phyloP scores from a whole-genome alignment of 2,329 filamentous ascomycete species.

The Alternaria sp. region DNA sequence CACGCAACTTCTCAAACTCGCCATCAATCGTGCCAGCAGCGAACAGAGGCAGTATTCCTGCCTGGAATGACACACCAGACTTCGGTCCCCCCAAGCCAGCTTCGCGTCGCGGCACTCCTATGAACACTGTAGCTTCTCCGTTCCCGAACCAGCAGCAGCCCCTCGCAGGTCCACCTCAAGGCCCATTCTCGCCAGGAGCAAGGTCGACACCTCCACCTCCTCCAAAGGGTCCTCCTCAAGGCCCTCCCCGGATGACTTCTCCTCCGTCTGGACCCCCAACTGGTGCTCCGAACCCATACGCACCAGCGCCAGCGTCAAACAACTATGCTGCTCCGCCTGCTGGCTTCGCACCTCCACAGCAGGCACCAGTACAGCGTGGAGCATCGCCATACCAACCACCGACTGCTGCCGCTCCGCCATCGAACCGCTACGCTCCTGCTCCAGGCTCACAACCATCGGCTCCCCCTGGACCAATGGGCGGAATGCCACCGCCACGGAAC shows the following conservation, averaged over 20 bases:
- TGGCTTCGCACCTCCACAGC: conserved; percentile 55
- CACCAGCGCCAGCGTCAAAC: conserved; percentile 57
- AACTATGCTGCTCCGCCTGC: conserved; percentile 64
- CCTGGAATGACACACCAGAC: conserved; percentile 95
- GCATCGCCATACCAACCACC: conserved; percentile 87
- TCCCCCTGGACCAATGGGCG: conserved; percentile 38
- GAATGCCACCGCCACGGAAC: conserved; percentile 49
- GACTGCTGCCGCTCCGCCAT: conserved; percentile 68
- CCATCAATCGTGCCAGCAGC: conserved; percentile 67
- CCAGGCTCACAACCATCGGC: conserved; percentile 61
- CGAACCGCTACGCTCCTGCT: conserved; percentile 69
- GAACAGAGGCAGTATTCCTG: conserved; percentile 72
- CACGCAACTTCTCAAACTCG: conserved; percentile 71
- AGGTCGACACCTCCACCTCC: conserved; percentile 76
- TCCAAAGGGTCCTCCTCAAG: conserved; percentile 70
- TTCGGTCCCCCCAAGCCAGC: conserved; percentile 71
- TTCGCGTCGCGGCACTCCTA: conserved; percentile 75
- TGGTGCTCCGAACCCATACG: conserved; percentile 65
- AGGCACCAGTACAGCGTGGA: conserved; percentile 71
- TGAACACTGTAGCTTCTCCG: conserved; percentile 73
- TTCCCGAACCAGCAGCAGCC: conserved; percentile 69
- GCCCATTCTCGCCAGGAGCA: conserved; percentile 63
- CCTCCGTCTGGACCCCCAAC: conserved; percentile 65
- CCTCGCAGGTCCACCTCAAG: conserved; percentile 63
- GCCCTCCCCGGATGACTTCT: conserved; percentile 66